These are phyloP conservation scores for Neospermospora avenae DNA, from an alignment of 2,329 filamentous ascomycete genomes.

Conservation along the genomic window DNA sequence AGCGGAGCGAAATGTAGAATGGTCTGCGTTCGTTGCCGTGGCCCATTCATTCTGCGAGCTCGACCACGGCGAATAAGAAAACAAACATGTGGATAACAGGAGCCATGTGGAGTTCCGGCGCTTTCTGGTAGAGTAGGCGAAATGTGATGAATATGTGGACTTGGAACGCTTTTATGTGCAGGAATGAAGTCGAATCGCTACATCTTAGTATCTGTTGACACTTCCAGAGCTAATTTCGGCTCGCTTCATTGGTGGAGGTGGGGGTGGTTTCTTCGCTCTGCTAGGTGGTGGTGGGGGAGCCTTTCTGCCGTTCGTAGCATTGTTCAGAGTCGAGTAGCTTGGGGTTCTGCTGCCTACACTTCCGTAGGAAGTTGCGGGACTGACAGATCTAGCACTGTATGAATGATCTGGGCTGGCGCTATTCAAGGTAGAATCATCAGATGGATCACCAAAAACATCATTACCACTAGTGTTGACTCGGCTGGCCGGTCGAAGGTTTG, in stretches of 20 bases:
- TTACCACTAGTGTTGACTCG: constrained; percentile 26
- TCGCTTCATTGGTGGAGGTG: constrained; percentile 62
- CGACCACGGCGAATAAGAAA: background rate
- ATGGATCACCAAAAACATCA: constrained; percentile 48
- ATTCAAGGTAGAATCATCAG: constrained; percentile 49
- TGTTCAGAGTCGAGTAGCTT: constrained; percentile 45
- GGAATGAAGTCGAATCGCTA: background rate
- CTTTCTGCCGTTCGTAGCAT: constrained; percentile 40
- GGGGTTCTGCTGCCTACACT: constrained; percentile 48
- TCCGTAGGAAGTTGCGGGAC: constrained; percentile 51
- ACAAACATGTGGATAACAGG: constrained; percentile 11
- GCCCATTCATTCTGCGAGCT: background rate
- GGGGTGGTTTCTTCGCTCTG: constrained; percentile 63
- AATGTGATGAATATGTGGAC: background rate
- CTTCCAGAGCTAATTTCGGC: constrained; percentile 33
- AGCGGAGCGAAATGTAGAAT: background rate
- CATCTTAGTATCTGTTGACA: constrained; percentile 22
- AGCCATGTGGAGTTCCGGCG: background rate
- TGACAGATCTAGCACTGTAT: constrained; percentile 48
- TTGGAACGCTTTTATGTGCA: background rate
- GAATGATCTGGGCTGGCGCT: constrained; percentile 47
- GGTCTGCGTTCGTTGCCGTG: background rate
- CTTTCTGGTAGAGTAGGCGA: background rate
- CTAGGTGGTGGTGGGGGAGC: constrained; percentile 61
- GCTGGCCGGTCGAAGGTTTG: constrained; percentile 34